Conservation (phyloP, 441 rosid genomes). For the Adansonia rubrostipa region DNA sequence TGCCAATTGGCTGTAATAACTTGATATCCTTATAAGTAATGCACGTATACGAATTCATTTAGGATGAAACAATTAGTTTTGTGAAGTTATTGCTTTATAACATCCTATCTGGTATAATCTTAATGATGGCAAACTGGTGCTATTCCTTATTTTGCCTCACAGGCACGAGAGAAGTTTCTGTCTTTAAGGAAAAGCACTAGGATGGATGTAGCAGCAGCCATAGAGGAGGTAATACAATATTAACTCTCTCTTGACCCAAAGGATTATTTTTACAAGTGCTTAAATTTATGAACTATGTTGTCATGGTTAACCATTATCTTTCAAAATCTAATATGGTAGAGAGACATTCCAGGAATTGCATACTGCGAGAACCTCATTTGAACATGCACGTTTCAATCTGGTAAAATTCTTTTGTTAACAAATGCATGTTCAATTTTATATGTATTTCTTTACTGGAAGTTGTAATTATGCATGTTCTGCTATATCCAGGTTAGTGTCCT, state of each 20-base stretch:
- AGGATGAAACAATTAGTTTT: conserved; percentile 17
- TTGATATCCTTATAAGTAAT: conserved; percentile 4
- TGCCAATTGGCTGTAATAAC: not conserved
- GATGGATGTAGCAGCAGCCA: conserved; percentile 66
- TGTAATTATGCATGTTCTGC: not conserved
- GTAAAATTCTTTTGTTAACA: conserved; percentile 36
- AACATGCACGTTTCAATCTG: conserved; percentile 91
- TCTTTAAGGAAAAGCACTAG: conserved; percentile 95
- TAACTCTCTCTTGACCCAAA: conserved; percentile 3
- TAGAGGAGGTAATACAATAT: conserved; percentile 72
- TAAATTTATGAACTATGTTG: conserved; percentile 18
- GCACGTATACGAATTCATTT: conserved; percentile 4
- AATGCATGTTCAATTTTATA: not conserved
- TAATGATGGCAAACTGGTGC: not conserved
- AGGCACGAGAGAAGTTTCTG: conserved; percentile 98
- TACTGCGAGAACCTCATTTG: conserved; percentile 82
- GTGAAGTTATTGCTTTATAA: not conserved
- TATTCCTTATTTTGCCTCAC: not conserved
- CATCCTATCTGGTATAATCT: conserved; percentile 1
- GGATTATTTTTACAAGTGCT: not conserved
- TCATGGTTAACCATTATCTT: conserved; percentile 18
- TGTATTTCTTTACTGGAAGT: conserved; percentile 4
- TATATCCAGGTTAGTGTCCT: conserved; percentile 72
- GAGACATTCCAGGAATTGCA: conserved; percentile 79
- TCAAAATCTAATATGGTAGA: conserved; percentile 19